Percentiles rank a stretch among this genome's conserved stretches.
phyloP scores from a whole-genome alignment of 257 asterid genomes.

The Voacanga thouarsii region DNA sequence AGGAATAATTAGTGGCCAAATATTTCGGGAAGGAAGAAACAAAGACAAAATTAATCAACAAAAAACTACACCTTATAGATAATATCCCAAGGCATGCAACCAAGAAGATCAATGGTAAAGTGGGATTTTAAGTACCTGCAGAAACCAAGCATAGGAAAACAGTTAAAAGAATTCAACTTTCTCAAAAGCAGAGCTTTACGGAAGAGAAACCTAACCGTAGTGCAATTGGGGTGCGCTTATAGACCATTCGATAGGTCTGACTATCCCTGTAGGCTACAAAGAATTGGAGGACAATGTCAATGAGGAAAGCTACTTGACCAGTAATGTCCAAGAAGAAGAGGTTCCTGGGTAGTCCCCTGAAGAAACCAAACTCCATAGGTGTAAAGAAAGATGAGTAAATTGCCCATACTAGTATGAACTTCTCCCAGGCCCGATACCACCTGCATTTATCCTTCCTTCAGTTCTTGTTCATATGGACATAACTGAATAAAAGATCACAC shows the following conservation, averaged over 20 bases:
- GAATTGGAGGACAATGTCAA: slow-evolving; percentile 39
- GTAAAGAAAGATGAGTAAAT: slow-evolving; percentile 41
- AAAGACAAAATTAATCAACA: neutral
- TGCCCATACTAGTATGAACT: slow-evolving; percentile 45
- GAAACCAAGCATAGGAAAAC: slow-evolving; percentile 3
- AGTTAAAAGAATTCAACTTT: neutral
- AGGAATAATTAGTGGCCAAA: neutral
- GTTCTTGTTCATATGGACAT: neutral
- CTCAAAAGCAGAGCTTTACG: neutral
- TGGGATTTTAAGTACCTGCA: slow-evolving; percentile 39
- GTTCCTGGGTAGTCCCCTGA: slow-evolving; percentile 39
- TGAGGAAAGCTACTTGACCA: slow-evolving; percentile 38
- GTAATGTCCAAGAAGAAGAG: slow-evolving; percentile 35
- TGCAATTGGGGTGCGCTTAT: slow-evolving; percentile 36
- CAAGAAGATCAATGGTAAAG: slow-evolving; percentile 39
- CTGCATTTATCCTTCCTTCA: slow-evolving; percentile 22
- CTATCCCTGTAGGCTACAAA: slow-evolving; percentile 44
- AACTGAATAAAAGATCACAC: neutral
- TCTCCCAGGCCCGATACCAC: slow-evolving; percentile 43
- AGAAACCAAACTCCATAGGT: slow-evolving; percentile 47
- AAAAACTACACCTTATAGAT: slow-evolving; percentile 36
- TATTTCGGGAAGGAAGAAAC: neutral
- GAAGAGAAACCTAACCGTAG: slow-evolving; percentile 30
- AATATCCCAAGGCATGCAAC: slow-evolving; percentile 49
- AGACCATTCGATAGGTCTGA: slow-evolving; percentile 37